These are phyloP conservation scores for Metschnikowia reukaufii DNA, from an alignment of 805 yeast genomes.

Conservation along the genomic window DNA sequence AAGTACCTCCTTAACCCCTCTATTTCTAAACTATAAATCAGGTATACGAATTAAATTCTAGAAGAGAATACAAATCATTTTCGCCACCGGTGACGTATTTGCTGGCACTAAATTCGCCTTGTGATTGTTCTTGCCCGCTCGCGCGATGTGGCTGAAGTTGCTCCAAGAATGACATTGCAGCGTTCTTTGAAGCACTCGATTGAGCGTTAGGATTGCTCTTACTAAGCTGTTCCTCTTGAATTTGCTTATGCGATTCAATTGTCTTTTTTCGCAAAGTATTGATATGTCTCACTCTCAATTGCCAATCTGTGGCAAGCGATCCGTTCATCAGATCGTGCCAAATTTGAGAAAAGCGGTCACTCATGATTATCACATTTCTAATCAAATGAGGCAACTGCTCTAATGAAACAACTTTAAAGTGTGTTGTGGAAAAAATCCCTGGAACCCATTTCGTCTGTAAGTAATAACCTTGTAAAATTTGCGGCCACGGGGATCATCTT, in stretches of 20 bases:
- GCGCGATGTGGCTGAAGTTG: slow-evolving; percentile 24
- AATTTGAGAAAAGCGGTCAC: slow-evolving; percentile 70
- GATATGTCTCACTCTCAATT: slow-evolving; percentile 60
- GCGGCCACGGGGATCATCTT: slow-evolving; percentile 5
- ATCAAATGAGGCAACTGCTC: slow-evolving; percentile 61
- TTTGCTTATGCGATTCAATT: slow-evolving; percentile 24
- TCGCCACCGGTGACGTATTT: slow-evolving; percentile 5
- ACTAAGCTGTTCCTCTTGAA: slow-evolving; percentile 27
- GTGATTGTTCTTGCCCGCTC: slow-evolving; percentile 1
- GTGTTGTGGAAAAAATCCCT: slow-evolving; percentile 72
- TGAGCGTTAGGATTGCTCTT: background rate
- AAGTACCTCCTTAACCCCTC: no score
- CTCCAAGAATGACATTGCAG: slow-evolving; percentile 35
- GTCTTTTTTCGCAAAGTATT: slow-evolving; percentile 30
- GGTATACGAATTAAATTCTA: slow-evolving; percentile 36
- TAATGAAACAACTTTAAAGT: slow-evolving; percentile 66
- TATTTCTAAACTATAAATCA: no score
- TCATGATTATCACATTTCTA: slow-evolving; percentile 63
- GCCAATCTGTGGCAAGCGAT: slow-evolving; percentile 63
- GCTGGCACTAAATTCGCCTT: background rate
- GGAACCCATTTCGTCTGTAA: slow-evolving; percentile 66
- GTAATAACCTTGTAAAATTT: slow-evolving; percentile 60
- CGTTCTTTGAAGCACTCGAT: slow-evolving; percentile 12
- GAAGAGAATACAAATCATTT: slow-evolving; percentile 22
- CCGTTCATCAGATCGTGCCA: slow-evolving; percentile 60